Evolutionary conservation across 2,329 filamentous ascomycete species (phyloP), one percentile per base, ranked within the genome.

Genomic region (Botryosphaeria agaves): DNA sequence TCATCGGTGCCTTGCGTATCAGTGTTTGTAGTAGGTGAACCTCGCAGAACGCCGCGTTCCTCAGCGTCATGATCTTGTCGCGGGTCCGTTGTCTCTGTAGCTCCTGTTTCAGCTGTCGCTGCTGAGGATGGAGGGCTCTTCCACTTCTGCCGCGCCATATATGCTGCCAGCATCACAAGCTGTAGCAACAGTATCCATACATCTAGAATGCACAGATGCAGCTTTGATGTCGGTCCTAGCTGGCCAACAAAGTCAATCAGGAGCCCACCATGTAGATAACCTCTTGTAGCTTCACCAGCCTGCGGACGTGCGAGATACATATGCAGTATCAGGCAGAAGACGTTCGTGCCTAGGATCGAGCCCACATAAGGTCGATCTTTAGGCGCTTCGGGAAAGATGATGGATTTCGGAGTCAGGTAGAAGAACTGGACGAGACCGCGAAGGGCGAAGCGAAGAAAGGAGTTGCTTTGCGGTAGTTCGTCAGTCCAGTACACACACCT

Each of bases 171-270:
- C 53, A 72, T 67, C 24, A 70, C 42, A 5, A 73, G 38, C 50
- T 76, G 69, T 37, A 76, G 45, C 4, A 57, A 36, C 35, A 72
- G 40, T 7, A 73, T 53, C 20, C 70, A 45, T 6, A 65, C 25
- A 43, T 76, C 71, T 36, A 73, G 50, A 3, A 53, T 41, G 4
- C 67, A 41, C 8, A 76, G 53, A 37, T 60, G 57, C 28, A 61
- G 45, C 42, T 63, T 65, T 31, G 65, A 62, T 3, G 63, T 59
- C 3, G 69, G 68, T 2, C 62, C 65, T 38, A 63, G 57, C 46
- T 74, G 67, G 11, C 72, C 71, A 31, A 76, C 66, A 42, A 76
- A 74, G 48, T 76, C 71, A 42, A 76, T 69, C 39, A 72, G 59
- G 29, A 75, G 39, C 2, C 72, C 69, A 5, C 72, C 71, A 42